Conservation (phyloP, 805 yeast genomes). For the Metschnikowia drakensbergensis region DNA sequence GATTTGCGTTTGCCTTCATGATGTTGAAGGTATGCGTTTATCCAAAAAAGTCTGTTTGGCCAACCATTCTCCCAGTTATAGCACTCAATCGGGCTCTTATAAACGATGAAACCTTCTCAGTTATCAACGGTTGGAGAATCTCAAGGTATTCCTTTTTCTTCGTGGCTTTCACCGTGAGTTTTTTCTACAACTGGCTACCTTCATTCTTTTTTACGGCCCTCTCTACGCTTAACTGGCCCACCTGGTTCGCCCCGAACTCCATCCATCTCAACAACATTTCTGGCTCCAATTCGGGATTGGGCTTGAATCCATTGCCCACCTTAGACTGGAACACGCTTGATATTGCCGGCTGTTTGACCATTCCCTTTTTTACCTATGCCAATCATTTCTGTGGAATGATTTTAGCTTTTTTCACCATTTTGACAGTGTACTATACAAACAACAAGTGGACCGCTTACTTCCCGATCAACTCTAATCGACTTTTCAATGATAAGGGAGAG, state of each 20-base stretch:
- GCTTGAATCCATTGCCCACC: conserved; percentile 40
- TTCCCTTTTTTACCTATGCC: conserved; percentile 42
- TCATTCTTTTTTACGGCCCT: conserved; percentile 36
- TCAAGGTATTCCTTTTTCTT: conserved; percentile 40
- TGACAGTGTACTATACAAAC: conserved; percentile 43
- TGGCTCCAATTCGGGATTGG: conserved; percentile 37
- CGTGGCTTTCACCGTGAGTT: conserved; percentile 30
- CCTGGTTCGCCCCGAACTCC: conserved; percentile 41
- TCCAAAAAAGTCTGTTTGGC: conserved; percentile 43
- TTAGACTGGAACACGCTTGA: conserved; percentile 43
- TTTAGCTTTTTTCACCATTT: conserved; percentile 30
- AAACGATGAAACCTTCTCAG: conserved; percentile 24
- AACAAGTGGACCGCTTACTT: conserved; percentile 47
- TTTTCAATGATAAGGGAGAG: conserved; percentile 51
- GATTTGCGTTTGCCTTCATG: conserved; percentile 64
- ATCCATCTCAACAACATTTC: conserved; percentile 37
- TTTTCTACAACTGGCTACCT: conserved; percentile 42
- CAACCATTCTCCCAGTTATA: conserved; percentile 41
- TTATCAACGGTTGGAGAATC: conserved; percentile 38
- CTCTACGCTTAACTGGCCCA: conserved; percentile 43
- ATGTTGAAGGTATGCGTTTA: conserved; percentile 52
- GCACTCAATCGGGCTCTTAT: conserved; percentile 42
- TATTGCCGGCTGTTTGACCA: conserved; percentile 36
- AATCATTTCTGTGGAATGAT: conserved; percentile 38
- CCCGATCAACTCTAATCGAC: conserved; percentile 49